These are phyloP conservation scores for Zelopaecilomyces penicillatus DNA, from an alignment of 2,329 filamentous ascomycete species.

Conservation along the genomic window DNA sequence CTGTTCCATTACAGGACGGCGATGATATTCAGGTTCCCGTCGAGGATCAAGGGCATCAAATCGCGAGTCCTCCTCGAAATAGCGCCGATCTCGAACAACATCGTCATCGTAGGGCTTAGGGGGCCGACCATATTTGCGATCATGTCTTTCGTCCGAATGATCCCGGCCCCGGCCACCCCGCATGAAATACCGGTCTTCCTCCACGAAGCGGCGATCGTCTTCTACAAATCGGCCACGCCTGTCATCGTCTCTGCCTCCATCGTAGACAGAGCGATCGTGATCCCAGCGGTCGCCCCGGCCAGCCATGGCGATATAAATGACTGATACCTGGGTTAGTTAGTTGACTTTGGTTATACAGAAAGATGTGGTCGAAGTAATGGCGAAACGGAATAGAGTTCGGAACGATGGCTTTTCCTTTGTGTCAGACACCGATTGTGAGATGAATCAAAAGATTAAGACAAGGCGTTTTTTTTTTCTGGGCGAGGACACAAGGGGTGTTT, in stretches of 20 bases:
- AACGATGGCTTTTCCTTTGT: too few relatives aligned
- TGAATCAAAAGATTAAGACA: background rate
- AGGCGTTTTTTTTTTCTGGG: background rate
- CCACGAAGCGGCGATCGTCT: slow-evolving; percentile 48
- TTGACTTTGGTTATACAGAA: too few relatives aligned
- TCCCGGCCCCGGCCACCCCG: slow-evolving; percentile 32
- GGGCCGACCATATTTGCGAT: slow-evolving; percentile 23
- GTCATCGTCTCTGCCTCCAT: slow-evolving; percentile 25
- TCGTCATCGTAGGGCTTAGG: slow-evolving; percentile 40
- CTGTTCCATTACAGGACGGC: slow-evolving; percentile 46
- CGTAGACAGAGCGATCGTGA: slow-evolving; percentile 38
- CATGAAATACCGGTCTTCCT: slow-evolving; percentile 42
- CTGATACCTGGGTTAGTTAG: too few relatives aligned
- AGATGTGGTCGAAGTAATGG: too few relatives aligned
- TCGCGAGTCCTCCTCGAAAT: slow-evolving; percentile 46
- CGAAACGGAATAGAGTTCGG: too few relatives aligned
- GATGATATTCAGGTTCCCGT: slow-evolving; percentile 33
- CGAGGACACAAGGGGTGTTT: background rate
- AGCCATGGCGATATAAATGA: slow-evolving; percentile 4
- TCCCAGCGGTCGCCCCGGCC: slow-evolving; percentile 39
- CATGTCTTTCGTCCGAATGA: slow-evolving; percentile 41
- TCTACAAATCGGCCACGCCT: slow-evolving; percentile 43
- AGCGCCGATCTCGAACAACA: slow-evolving; percentile 40
- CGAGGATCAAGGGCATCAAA: slow-evolving; percentile 19
- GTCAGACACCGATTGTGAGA: too few relatives aligned